These are phyloP conservation scores for Hypoxylon rubiginosum DNA, from an alignment of 2,329 filamentous ascomycete species.

Conservation along the genomic window DNA sequence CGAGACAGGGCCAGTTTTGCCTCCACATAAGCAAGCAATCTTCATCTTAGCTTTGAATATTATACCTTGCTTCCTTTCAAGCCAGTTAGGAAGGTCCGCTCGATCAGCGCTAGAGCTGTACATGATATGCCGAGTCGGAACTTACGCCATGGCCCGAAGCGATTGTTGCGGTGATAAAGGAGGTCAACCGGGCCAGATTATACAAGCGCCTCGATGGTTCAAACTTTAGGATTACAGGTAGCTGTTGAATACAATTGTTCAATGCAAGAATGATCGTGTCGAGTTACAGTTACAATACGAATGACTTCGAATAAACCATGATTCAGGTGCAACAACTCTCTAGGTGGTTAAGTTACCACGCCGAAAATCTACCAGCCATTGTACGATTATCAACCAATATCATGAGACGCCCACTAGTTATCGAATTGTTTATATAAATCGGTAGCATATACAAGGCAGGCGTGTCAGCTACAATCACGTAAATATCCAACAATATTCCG, in stretches of 20 bases:
- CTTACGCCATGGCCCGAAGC: neutral
- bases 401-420: neutral
- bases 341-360: neutral
- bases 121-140: neutral
- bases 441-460: neutral
- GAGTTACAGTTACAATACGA: neutral
- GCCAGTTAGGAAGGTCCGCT: neutral
- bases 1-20: neutral
- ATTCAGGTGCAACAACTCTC: neutral
- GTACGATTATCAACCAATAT: neutral
- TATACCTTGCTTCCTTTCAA: neutral
- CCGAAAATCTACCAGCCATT: neutral
- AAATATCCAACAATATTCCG: neutral
- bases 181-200: neutral
- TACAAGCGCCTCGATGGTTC: neutral
- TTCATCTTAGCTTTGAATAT: neutral
- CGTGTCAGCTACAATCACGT: neutral
- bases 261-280: neutral
- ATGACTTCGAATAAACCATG: neutral
- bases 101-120: neutral
- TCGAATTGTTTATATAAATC: neutral
- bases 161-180: neutral
- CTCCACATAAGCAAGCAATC: neutral
- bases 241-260: constrained; percentile 5
- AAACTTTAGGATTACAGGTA: neutral